Evolutionary conservation across 345 rosid genomes (phyloP).

Genomic region (Lepidium aucheri): DNA sequence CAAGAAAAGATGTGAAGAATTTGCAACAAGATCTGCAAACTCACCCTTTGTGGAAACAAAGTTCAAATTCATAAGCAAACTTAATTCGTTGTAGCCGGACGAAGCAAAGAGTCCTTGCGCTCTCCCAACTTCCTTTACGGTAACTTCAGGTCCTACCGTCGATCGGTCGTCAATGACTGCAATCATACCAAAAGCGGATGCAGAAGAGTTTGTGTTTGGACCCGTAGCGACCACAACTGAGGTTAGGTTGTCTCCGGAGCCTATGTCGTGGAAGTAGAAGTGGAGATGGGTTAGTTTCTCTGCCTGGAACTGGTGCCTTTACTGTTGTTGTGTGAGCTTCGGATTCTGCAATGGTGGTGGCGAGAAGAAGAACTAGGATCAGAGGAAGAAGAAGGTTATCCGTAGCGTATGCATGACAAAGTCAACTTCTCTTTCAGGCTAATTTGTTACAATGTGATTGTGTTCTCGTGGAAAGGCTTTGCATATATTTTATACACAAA

Average conservation of each 20-base stretch:
- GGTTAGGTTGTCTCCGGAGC: neutral
- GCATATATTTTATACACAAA: neutral
- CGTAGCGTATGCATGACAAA: neutral
- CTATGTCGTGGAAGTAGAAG: neutral
- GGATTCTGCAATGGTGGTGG: neutral
- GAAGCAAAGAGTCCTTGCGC: slow-evolving; percentile 45
- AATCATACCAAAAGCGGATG: slow-evolving; percentile 32
- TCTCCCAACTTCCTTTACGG: slow-evolving; percentile 39
- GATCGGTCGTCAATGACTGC: slow-evolving; percentile 35
- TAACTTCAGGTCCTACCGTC: slow-evolving; percentile 32
- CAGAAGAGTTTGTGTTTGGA: slow-evolving; percentile 21
- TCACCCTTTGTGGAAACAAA: slow-evolving; percentile 34
- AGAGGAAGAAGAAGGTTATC: neutral
- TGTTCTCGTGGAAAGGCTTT: neutral
- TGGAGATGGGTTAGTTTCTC: neutral
- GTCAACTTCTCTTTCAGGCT: neutral
- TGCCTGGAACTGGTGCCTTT: neutral
- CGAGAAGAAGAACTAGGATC: neutral
- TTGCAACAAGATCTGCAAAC: too few species aligned
- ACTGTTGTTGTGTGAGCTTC: neutral
- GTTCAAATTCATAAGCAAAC: slow-evolving; percentile 35
- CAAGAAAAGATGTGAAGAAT: too few species aligned
- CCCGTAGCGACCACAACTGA: neutral
- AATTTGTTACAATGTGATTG: neutral
- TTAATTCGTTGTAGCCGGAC: slow-evolving; percentile 14